These are phyloP conservation scores for Zygosaccharomyces pseudobailii DNA, from an alignment of 1,139 yeast genomes.

Conservation along the genomic window DNA sequence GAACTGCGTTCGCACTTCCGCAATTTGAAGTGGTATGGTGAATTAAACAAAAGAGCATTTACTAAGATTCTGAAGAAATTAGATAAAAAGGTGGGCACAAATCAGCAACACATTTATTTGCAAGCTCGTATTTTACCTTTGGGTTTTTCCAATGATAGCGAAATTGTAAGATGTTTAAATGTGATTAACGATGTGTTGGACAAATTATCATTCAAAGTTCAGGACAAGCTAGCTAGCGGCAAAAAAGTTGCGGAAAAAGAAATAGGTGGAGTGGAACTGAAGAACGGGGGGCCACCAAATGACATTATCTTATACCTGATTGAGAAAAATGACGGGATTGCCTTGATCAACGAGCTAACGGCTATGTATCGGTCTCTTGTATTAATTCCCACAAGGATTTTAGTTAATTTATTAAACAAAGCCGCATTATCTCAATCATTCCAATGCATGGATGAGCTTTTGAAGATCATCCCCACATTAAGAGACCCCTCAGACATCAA, in stretches of 20 bases:
- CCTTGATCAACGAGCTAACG: slow-evolving; percentile 41
- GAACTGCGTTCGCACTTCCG: slow-evolving; percentile 76
- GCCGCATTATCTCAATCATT: slow-evolving; percentile 51
- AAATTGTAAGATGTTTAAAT: slow-evolving; percentile 50
- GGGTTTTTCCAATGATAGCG: slow-evolving; percentile 68
- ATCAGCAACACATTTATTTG: slow-evolving; percentile 62
- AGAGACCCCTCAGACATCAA: slow-evolving; percentile 70
- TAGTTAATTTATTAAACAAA: slow-evolving; percentile 51
- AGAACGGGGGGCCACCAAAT: slow-evolving; percentile 5
- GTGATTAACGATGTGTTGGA: slow-evolving; percentile 53
- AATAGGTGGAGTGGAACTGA: background rate
- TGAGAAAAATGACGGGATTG: slow-evolving; percentile 42
- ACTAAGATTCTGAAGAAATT: slow-evolving; percentile 83
- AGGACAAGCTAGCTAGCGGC: background rate
- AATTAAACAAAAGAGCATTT: slow-evolving; percentile 85
- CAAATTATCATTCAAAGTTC: slow-evolving; percentile 12
- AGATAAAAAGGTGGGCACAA: slow-evolving; percentile 77
- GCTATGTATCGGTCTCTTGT: slow-evolving; percentile 38
- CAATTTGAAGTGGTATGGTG: slow-evolving; percentile 90
- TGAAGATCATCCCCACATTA: slow-evolving; percentile 45
- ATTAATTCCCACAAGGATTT: slow-evolving; percentile 34
- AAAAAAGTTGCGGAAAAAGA: background rate
- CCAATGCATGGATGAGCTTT: slow-evolving; percentile 53
- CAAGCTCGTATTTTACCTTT: slow-evolving; percentile 66
- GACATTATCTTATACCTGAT: slow-evolving; percentile 38